A percentile compares a stretch with the other conserved stretches of the same genome.
phyloP scores from a whole-genome alignment of 768 basidiomycete species.

The Russula abietina region DNA sequence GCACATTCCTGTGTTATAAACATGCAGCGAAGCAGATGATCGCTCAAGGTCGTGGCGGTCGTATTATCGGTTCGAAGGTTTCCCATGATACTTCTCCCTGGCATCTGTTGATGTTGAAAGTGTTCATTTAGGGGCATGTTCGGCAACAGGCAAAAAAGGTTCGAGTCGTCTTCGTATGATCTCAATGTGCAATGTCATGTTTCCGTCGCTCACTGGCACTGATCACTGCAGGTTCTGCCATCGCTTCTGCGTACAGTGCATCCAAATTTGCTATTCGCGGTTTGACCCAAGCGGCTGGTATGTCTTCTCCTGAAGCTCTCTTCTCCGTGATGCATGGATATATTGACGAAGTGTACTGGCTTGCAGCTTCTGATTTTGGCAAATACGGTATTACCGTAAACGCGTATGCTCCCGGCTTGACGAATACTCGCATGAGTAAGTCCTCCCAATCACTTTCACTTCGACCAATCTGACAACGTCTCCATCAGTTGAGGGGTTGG shows the following conservation, averaged over 20 bases:
- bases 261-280: conserved; percentile 27
- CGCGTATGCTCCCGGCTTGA: conserved; percentile 26
- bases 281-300: conserved; percentile 26
- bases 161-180: not conserved
- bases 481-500: not conserved
- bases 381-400: conserved; percentile 26
- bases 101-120: not conserved
- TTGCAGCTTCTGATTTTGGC: conserved; percentile 24
- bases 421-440: conserved; percentile 26
- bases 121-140: conserved; percentile 5
- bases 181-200: not conserved
- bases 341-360: not conserved
- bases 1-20: too few species aligned
- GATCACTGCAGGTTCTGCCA: not conserved
- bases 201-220: too few species aligned
- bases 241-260: conserved; percentile 15
- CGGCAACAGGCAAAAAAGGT: conserved; percentile 18
- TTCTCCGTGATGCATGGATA: not conserved
- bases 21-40: too few species aligned
- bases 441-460: not conserved
- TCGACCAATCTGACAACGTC: not conserved
- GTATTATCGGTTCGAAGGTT: too few species aligned
- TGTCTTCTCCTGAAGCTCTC: not conserved
- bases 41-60: too few species aligned
- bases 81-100: not conserved